phyloP scores from a whole-genome alignment of 441 rosid genomes.

The Croton setiger region DNA sequence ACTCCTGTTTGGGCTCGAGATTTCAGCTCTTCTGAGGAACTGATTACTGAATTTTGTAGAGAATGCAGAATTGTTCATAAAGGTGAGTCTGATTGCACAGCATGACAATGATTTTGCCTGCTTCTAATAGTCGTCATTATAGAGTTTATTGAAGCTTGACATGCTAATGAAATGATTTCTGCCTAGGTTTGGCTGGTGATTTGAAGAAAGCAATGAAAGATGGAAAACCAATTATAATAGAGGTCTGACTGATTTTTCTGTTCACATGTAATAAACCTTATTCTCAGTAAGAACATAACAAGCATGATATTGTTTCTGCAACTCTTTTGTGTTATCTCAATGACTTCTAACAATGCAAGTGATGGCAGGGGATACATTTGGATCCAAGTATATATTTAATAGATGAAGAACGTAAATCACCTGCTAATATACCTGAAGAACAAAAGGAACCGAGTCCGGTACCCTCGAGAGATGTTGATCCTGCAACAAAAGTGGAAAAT shows the following conservation, averaged over 20 bases:
- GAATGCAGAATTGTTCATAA: conserved; percentile 99
- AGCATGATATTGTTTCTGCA: conserved; percentile 1
- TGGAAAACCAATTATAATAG: conserved; percentile 96
- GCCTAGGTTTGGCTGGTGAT: conserved; percentile 93
- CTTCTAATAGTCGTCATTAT: conserved; percentile 4
- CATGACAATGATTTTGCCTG: conserved; percentile 11
- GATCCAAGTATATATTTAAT: conserved; percentile 97
- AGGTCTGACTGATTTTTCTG: conserved; percentile 41
- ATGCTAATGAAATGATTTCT: conserved; percentile 22
- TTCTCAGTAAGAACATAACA: neutral
- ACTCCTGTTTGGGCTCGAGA: conserved; percentile 95
- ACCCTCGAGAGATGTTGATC: conserved; percentile 27
- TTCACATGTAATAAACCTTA: too few species aligned
- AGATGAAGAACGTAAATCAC: conserved; percentile 76
- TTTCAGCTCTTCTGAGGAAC: conserved; percentile 79
- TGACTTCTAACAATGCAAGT: conserved; percentile 22
- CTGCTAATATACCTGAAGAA: conserved; percentile 42
- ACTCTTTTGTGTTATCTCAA: conserved; percentile 14
- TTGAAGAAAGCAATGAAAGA: conserved; percentile 99
- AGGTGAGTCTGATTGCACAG: conserved; percentile 42
- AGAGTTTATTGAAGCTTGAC: conserved; percentile 7
- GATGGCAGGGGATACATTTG: conserved; percentile 88
- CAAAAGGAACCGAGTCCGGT: conserved; percentile 31
- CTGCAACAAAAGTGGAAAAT: conserved; percentile 32
- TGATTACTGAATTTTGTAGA: conserved; percentile 90